A percentile compares a stretch with the other conserved stretches of the same genome.
These are phyloP conservation scores for Peziza echinospora DNA, from an alignment of 495 filamentous ascomycete genomes.

Conservation along the genomic window DNA sequence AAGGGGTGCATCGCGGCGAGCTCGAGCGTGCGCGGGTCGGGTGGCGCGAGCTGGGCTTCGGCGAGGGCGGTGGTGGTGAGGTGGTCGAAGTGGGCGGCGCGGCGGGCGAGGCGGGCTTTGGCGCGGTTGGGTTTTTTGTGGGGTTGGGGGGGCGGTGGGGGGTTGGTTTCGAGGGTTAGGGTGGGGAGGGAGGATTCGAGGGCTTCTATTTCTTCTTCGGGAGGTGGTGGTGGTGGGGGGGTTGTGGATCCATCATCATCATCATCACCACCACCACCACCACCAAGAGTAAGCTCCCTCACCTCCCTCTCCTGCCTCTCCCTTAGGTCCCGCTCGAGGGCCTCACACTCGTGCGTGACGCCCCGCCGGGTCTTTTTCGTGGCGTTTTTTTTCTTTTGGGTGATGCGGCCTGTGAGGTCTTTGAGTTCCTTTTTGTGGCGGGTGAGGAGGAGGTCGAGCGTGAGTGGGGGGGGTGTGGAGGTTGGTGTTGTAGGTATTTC, in stretches of 20 bases:
- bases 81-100: constrained; percentile 64
- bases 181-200: constrained; percentile 4
- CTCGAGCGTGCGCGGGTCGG: constrained; percentile 54
- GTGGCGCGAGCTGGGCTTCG: constrained; percentile 54
- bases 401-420: constrained; percentile 64
- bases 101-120: constrained; percentile 73
- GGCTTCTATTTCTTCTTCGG: constrained; percentile 3
- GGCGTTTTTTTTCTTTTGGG: constrained; percentile 84
- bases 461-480: too few relatives aligned
- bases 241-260: not conserved
- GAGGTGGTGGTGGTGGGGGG: not conserved
- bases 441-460: too few relatives aligned
- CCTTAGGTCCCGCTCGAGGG: constrained; percentile 45
- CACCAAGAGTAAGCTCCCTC: constrained; percentile 25
- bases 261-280: constrained; percentile 6
- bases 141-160: constrained; percentile 7
- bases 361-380: constrained; percentile 90
- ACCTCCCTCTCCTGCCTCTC: constrained; percentile 47
- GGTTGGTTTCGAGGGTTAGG: constrained; percentile 3
- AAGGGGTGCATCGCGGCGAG: constrained; percentile 40
- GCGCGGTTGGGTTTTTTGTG: constrained; percentile 66
- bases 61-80: constrained; percentile 39
- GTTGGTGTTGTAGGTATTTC: too few relatives aligned
- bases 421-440: constrained; percentile 75
- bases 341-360: constrained; percentile 63